phyloP scores from a whole-genome alignment of 768 basidiomycete species.

The Gymnopilus junonius region DNA sequence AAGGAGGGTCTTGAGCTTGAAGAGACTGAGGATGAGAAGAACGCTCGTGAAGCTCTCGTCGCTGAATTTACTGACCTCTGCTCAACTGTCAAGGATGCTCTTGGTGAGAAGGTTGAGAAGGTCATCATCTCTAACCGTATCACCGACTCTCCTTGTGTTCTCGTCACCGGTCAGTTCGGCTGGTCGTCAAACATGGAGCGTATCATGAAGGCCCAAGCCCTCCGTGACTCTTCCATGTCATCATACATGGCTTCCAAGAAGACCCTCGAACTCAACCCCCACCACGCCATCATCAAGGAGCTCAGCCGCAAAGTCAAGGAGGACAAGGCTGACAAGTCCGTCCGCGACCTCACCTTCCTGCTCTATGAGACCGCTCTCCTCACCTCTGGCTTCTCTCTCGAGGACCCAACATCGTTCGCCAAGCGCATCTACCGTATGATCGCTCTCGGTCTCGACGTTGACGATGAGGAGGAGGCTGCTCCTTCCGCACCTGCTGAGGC shows the following conservation, averaged over 20 bases:
- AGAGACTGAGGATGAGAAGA: conserved; percentile 99
- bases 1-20: conserved; percentile 99
- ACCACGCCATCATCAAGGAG: conserved; percentile 93
- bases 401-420: conserved; percentile 93
- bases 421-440: conserved; percentile 99
- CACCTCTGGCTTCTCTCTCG: conserved; percentile 94
- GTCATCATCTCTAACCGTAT: conserved; percentile 98
- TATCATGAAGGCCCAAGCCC: conserved; percentile 99
- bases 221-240: conserved; percentile 96
- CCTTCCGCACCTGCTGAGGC: conserved; percentile 48
- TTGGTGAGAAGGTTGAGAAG: conserved; percentile 99
- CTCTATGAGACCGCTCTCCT: conserved; percentile 97
- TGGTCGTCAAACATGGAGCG: conserved; percentile 99
- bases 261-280: conserved; percentile 95
- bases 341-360: conserved; percentile 93
- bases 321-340: conserved; percentile 99
- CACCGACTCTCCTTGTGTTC: conserved; percentile 93
- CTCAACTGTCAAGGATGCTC: conserved; percentile 95
- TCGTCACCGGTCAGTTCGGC: conserved; percentile 98
- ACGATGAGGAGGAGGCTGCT: conserved; percentile 67
- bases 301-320: conserved; percentile 93
- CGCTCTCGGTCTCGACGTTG: conserved; percentile 87
- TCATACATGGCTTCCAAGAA: conserved; percentile 99
- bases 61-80: conserved; percentile 87
- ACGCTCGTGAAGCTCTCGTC: conserved; percentile 81